Percentiles rank a stretch among this genome's conserved stretches.
Conservation (phyloP, 441 rosid species). For the Eruca vesicaria region DNA sequence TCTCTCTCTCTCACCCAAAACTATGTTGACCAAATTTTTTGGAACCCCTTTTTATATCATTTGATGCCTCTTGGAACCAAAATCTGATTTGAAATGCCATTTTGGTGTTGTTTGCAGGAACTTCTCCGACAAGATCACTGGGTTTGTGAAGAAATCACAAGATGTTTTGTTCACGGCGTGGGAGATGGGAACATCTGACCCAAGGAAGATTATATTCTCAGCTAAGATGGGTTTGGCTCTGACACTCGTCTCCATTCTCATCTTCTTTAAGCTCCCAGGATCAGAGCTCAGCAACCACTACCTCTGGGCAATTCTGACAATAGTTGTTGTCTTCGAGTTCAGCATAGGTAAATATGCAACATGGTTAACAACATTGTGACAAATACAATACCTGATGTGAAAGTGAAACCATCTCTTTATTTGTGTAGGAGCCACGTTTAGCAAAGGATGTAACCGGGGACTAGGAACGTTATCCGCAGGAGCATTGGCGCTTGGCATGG, state of each 20-base stretch:
- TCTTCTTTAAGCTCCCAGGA: conserved; percentile 56
- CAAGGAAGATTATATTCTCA: conserved; percentile 65
- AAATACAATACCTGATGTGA: conserved; percentile 2
- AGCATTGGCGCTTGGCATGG: conserved; percentile 66
- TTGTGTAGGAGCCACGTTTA: conserved; percentile 61
- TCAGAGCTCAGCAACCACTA: conserved; percentile 50
- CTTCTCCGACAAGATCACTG: conserved; percentile 33
- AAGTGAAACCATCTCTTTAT: not conserved
- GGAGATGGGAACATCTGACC: conserved; percentile 68
- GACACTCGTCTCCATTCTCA: conserved; percentile 47
- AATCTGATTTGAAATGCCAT: not conserved
- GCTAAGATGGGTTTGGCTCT: conserved; percentile 73
- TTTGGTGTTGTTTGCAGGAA: conserved; percentile 21
- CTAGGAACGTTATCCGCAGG: conserved; percentile 73
- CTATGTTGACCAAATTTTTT: conserved; percentile 7
- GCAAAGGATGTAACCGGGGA: conserved; percentile 72
- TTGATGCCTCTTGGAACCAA: not conserved
- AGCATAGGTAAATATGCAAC: conserved; percentile 48
- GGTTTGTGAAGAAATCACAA: conserved; percentile 23
- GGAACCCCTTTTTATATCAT: not conserved
- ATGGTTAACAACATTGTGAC: conserved; percentile 6
- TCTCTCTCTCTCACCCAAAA: not conserved
- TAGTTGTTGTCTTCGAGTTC: conserved; percentile 69
- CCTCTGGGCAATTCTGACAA: conserved; percentile 74
- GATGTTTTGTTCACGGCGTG: conserved; percentile 43